These are phyloP conservation scores for Cryphonectria japonica DNA, from an alignment of 2,329 filamentous ascomycete genomes.

Conservation along the genomic window DNA sequence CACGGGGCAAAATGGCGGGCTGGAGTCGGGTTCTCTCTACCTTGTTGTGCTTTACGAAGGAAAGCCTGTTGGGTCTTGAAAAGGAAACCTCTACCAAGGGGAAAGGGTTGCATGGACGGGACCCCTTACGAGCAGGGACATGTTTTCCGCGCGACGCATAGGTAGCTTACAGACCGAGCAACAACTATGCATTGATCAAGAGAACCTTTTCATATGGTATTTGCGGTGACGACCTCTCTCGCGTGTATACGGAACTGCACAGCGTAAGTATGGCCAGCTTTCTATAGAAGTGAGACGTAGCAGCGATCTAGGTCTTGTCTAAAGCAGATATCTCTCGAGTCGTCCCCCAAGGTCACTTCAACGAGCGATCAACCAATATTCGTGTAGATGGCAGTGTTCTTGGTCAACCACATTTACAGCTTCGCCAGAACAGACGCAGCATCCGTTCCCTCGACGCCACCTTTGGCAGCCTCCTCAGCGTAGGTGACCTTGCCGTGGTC, in stretches of 20 bases:
- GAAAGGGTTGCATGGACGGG: constrained; percentile 39
- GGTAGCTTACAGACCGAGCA: constrained; percentile 38
- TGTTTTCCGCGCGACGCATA: constrained; percentile 33
- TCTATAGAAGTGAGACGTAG: constrained; percentile 10
- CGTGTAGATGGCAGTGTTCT: not conserved
- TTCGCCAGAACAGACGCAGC: constrained; percentile 59
- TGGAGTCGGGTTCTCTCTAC: constrained; percentile 32
- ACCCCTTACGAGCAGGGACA: constrained; percentile 34
- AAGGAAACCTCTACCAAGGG: constrained; percentile 29
- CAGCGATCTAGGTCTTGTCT: constrained; percentile 23
- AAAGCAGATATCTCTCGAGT: not conserved
- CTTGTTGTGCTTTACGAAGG: constrained; percentile 28
- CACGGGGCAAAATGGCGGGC: constrained; percentile 26
- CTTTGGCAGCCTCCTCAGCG: constrained; percentile 68
- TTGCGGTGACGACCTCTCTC: not conserved
- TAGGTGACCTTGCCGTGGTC: constrained; percentile 85
- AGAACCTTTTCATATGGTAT: not conserved
- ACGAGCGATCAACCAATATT: not conserved
- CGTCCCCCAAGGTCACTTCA: not conserved
- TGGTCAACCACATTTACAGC: constrained; percentile 43
- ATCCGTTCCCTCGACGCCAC: constrained; percentile 50
- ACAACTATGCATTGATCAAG: constrained; percentile 37
- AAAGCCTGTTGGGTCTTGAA: constrained; percentile 27
- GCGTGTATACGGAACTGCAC: not conserved
- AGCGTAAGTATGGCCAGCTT: not conserved